Base-by-base conservation (phyloP, 1,139 yeast species). In the Debaryomyces nepalensis region DNA sequence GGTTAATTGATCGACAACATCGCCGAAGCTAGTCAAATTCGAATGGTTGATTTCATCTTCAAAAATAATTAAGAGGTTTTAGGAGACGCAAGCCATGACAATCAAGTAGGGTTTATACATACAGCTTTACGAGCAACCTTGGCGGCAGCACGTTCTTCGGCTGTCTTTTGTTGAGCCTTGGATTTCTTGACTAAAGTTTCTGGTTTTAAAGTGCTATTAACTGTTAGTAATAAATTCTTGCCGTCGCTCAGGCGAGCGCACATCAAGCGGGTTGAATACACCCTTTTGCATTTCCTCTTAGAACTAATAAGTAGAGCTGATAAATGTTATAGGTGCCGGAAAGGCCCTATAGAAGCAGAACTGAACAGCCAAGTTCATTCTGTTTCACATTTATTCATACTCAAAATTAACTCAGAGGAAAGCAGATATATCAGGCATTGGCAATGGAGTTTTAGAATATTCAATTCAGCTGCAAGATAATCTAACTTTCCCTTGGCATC, bases 1-100 rank as follows among this genome's bases (percentile, higher is more conserved):
- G 97, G 98, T 90, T 89, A 84, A 85, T 86, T 73, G 79, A 82
- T 84, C 70, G 91, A 88, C 97, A 84, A 70, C 97, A 90, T 85
- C 63, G 97, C 89, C 79, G 61, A 56, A 68, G 88, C 95, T 86
- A 85, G 95, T 82, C 89, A 66, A 80, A 77, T 71, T 70, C 75
- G 71, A 64, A 65, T 69, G 73, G 66, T 75, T 75, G 75, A 70
- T 69, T 68, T 81, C 88, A 82, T 82, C 88, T 81, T 82, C 71
- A 74, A 75, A 67, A 63, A 57, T 43, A 44, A 35, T 37, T 29
- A 39, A 34, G 40, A 31, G 40, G 41, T 31, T 37, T 27, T 20
- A 14, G 15, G 38, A 41, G 33, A 38, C 27, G 37, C 18, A 24
- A 19, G 29, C 26, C 19, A 23, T 31, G 33, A 23, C 29, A 26